phyloP scores from a whole-genome alignment of 306 rosid genomes.

The Bauhinia variegata region DNA sequence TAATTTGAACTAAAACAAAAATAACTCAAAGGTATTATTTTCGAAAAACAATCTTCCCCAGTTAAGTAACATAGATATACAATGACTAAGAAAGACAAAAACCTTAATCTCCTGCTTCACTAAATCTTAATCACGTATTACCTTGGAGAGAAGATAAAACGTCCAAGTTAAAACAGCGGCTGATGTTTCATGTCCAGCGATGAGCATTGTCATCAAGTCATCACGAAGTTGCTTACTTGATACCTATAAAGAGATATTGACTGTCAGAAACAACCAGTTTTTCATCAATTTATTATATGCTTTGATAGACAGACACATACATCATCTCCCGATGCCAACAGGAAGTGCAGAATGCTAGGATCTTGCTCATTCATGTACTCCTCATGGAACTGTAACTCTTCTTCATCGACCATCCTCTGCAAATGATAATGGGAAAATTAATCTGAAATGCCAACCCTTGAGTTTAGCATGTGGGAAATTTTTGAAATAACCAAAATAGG shows the following conservation, averaged over 20 bases:
- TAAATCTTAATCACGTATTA: constrained; percentile 36
- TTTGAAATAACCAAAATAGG: constrained; percentile 5
- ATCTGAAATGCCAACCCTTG: constrained; percentile 8
- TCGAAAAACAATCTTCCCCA: constrained; percentile 4
- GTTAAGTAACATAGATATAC: constrained; percentile 1
- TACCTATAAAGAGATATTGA: constrained; percentile 58
- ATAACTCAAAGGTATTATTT: not conserved
- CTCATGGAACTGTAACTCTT: constrained; percentile 93
- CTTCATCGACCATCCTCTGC: constrained; percentile 98
- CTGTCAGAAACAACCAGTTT: constrained; percentile 23
- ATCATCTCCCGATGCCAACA: constrained; percentile 98
- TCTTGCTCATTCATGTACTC: constrained; percentile 95
- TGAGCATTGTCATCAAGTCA: constrained; percentile 98
- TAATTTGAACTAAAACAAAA: not conserved
- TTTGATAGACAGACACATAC: constrained; percentile 49
- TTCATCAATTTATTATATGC: constrained; percentile 19
- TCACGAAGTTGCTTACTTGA: constrained; percentile 99
- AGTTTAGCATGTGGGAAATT: constrained; percentile 30
- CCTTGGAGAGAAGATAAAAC: constrained; percentile 87
- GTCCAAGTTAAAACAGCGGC: constrained; percentile 99
- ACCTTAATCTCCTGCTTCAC: constrained; percentile 19
- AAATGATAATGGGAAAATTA: constrained; percentile 33
- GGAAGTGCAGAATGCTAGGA: constrained; percentile 95
- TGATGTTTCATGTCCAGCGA: constrained; percentile 98
- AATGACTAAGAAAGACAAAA: constrained; percentile 16